Evolutionary conservation across 306 rosid genomes (phyloP).

Genomic region (Vigna radiata): DNA sequence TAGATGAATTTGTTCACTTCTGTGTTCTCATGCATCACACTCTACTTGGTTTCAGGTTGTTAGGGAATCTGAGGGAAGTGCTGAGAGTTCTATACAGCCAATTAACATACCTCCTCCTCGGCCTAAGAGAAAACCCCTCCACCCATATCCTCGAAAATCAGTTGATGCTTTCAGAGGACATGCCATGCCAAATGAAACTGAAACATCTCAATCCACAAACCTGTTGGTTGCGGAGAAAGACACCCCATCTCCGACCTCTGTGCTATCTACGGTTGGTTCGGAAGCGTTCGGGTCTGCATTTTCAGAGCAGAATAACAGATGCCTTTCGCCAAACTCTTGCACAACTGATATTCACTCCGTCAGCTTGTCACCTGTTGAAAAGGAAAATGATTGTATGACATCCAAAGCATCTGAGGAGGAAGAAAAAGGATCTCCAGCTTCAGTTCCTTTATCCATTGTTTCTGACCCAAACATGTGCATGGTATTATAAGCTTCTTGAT

Average conservation of each 20-base stretch:
- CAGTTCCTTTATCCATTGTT: slow-evolving; percentile 41
- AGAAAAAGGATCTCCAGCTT: slow-evolving; percentile 49
- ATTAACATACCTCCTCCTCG: slow-evolving; percentile 95
- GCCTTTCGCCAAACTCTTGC: slow-evolving; percentile 69
- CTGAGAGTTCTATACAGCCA: slow-evolving; percentile 66
- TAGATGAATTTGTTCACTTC: slow-evolving; percentile 10
- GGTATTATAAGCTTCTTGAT: slow-evolving; percentile 58
- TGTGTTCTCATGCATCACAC: slow-evolving; percentile 24
- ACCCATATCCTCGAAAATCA: slow-evolving; percentile 92
- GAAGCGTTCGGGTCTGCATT: slow-evolving; percentile 64
- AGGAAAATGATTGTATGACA: slow-evolving; percentile 59
- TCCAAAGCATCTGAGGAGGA: slow-evolving; percentile 60
- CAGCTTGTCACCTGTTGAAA: slow-evolving; percentile 54
- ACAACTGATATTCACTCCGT: slow-evolving; percentile 66
- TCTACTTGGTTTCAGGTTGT: slow-evolving; percentile 65
- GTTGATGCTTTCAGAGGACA: slow-evolving; percentile 54
- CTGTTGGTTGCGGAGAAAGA: slow-evolving; percentile 57
- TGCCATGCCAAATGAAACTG: slow-evolving; percentile 49
- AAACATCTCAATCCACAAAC: slow-evolving; percentile 68
- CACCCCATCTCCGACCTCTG: slow-evolving; percentile 78
- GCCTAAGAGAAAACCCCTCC: slow-evolving; percentile 91
- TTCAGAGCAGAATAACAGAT: slow-evolving; percentile 66
- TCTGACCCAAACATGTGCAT: slow-evolving; percentile 42
- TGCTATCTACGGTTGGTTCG: slow-evolving; percentile 62
- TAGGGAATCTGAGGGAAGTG: slow-evolving; percentile 63